Base-by-base conservation (phyloP, 371 early-diverging fungal genomes). In the Circinella minor region DNA sequence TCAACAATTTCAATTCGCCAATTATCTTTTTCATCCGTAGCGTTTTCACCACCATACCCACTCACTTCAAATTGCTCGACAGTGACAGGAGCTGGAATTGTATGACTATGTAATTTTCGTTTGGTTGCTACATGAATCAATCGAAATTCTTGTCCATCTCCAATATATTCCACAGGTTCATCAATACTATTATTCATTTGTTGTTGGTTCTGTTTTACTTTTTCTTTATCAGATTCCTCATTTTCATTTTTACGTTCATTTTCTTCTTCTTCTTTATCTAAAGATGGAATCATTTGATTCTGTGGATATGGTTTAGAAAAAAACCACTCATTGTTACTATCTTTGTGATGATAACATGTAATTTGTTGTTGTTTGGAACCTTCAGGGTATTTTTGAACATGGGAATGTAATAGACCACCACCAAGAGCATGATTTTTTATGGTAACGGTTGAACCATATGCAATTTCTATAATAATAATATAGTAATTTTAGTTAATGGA, bases 401-500 rank as follows among this genome's bases (percentile, higher is more conserved):
- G 99, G 4, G 99, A 99, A 81, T 99, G 99, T 38, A 99, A 88
- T 61, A 98, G 78, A 4, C 97, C 99, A 36, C 95, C 96, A n/a
- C 96, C 96, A 67, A 89, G 89, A 4, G 85, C 91, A 61, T 84
- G 82, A 64, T 93, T 94, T 77, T 96, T 97, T 20, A 99, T 66
- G 1, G 98, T 92, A 14, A 99, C 85, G 76, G 80, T 88, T 18
- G 97, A 98, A 14, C 99, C 99, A 81, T 86, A 99, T 0, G 91
- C 93, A 13, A 99, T 74, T 70, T 98, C 96, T 95, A 38, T 36
- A 61, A 38, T 13, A 59, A 15, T 14, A 39, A 27, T 27, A 27
- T 27, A 27, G 27, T 27, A 27, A 27, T 27, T 27, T 27, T 27
- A 27, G 27, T 27, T 1, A 27, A 27, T 27, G 27, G 27, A 2